Conservation (phyloP, 352 stramenopile genomes). For the Globisporangium lucens region DNA sequence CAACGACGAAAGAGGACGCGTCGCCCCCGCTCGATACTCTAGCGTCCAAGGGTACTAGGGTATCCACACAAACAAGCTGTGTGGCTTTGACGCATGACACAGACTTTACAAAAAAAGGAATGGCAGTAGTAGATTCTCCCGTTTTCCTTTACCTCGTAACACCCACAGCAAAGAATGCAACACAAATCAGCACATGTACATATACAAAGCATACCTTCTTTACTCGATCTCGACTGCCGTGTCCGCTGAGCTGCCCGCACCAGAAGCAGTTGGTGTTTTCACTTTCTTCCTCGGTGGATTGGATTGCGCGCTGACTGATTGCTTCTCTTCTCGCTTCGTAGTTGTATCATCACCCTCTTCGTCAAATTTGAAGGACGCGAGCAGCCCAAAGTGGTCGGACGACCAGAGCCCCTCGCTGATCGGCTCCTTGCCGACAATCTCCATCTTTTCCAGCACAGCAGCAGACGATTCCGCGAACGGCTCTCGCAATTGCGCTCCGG, state of each 20-base stretch:
- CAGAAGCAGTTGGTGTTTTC: background rate
- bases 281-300: conserved; percentile 10
- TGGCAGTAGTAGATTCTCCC: background rate
- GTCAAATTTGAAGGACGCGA: conserved; percentile 42
- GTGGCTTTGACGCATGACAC: background rate
- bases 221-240: conserved; percentile 19
- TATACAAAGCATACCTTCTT: background rate
- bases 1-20: conserved; percentile 11
- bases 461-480: conserved; percentile 15
- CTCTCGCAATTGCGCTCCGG: conserved; percentile 9
- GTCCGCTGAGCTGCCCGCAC: conserved; percentile 1
- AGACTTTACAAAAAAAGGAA: background rate
- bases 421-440: conserved; percentile 60
- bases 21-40: background rate
- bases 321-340: background rate
- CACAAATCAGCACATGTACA: background rate
- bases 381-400: conserved; percentile 74
- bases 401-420: conserved; percentile 68
- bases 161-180: background rate
- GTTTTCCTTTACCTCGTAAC: background rate
- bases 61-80: background rate
- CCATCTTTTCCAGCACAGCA: conserved; percentile 36
- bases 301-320: background rate
- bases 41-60: conserved; percentile 10
- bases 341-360: conserved; percentile 14